phyloP scores from a whole-genome alignment of 2,329 filamentous ascomycete genomes.

The Metarhizium guizhouense region DNA sequence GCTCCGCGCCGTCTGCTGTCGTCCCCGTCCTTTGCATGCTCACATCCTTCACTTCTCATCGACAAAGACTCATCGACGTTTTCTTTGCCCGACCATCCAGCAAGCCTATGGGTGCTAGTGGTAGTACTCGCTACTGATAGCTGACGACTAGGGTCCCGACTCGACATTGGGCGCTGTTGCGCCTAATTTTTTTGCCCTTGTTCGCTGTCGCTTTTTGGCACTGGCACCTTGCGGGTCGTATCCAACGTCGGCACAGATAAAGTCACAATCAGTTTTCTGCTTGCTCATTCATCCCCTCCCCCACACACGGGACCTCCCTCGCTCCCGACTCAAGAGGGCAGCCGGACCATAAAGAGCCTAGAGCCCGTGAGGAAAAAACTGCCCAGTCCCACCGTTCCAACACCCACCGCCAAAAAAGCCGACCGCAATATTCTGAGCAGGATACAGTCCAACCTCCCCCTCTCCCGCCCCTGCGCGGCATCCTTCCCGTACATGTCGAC shows the following conservation, averaged over 20 bases:
- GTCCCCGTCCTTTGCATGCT: not conserved
- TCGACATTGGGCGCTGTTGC: not conserved
- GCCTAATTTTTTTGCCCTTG: not conserved
- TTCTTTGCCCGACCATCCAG: not conserved
- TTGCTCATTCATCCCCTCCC: not conserved
- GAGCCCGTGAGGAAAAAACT: not conserved
- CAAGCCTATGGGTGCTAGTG: not conserved
- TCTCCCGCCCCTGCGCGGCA: slow-evolving; percentile 1
- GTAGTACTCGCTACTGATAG: not conserved
- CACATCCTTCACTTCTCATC: not conserved
- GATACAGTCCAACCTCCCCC: slow-evolving; percentile 1
- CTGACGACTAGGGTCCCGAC: not conserved
- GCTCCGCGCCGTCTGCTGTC: not conserved
- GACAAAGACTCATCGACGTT: not conserved
- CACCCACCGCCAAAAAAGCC: slow-evolving; percentile 3
- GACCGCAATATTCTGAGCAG: not conserved
- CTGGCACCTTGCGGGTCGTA: not conserved
- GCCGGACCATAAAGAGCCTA: not conserved
- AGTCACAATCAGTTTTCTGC: not conserved
- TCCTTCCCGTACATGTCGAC: slow-evolving; percentile 1
- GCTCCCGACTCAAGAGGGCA: slow-evolving; percentile 2
- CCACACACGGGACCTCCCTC: slow-evolving; percentile 7
- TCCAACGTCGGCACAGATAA: not conserved
- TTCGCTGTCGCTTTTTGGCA: not conserved
- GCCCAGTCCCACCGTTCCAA: slow-evolving; percentile 1